Evolutionary conservation across 2,329 filamentous ascomycete species (phyloP).

Genomic region (Venturia nashicola): DNA sequence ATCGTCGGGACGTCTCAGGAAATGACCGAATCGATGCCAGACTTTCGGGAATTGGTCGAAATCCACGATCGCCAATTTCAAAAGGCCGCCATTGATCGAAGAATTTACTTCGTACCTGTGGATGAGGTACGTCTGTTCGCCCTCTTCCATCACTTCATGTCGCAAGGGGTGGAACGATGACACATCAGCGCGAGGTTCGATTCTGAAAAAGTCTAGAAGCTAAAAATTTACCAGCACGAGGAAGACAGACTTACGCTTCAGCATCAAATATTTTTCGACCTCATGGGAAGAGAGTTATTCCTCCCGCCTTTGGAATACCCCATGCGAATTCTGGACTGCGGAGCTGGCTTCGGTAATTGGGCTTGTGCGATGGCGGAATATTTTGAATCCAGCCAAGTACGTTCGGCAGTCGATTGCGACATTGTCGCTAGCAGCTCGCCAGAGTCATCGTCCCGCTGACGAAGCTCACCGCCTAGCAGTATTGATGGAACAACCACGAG

Average conservation of each 20-base stretch:
- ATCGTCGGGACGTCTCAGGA: not conserved
- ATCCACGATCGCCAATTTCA: slow-evolving; percentile 27
- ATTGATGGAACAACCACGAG: too few relatives aligned
- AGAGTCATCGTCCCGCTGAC: not conserved
- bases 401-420: not conserved
- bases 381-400: slow-evolving; percentile 25
- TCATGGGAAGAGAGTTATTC: slow-evolving; percentile 19
- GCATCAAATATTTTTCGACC: slow-evolving; percentile 20
- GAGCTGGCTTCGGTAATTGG: slow-evolving; percentile 27
- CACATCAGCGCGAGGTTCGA: not conserved
- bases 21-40: slow-evolving; percentile 9
- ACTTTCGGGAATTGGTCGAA: slow-evolving; percentile 15
- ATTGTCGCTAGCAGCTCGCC: not conserved
- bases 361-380: slow-evolving; percentile 24
- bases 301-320: slow-evolving; percentile 21
- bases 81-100: slow-evolving; percentile 23
- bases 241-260: slow-evolving; percentile 24
- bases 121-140: slow-evolving; percentile 19
- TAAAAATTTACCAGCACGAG: slow-evolving; percentile 19
- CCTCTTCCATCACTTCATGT: not conserved
- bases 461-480: not conserved
- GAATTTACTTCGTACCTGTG: slow-evolving; percentile 27
- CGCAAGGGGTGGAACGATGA: not conserved
- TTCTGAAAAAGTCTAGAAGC: not conserved
- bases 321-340: slow-evolving; percentile 24